These are phyloP conservation scores for Leucaena leucocephala DNA, from an alignment of 306 rosid genomes.

Conservation along the genomic window DNA sequence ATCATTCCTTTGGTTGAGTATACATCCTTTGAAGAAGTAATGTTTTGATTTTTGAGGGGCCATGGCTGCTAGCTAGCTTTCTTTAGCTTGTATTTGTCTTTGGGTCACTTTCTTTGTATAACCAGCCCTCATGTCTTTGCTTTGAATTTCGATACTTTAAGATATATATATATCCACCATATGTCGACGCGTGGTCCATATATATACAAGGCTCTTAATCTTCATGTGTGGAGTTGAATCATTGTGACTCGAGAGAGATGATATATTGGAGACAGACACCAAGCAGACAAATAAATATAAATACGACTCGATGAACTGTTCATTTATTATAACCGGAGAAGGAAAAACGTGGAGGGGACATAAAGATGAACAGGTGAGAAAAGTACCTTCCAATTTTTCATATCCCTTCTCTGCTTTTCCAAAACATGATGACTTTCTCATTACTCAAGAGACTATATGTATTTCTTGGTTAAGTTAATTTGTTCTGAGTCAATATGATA, in stretches of 20 bases:
- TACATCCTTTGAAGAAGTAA: neutral
- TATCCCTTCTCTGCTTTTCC: neutral
- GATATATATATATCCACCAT: neutral
- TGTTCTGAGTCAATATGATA: neutral
- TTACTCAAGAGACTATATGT: neutral
- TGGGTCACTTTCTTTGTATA: conserved; percentile 18
- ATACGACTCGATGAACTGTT: neutral
- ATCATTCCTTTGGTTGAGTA: neutral
- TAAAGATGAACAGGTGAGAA: neutral
- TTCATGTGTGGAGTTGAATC: neutral
- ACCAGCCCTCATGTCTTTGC: neutral
- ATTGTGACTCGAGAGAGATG: neutral
- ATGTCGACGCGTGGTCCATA: neutral
- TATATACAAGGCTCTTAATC: neutral
- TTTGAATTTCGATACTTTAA: neutral
- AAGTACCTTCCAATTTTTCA: neutral
- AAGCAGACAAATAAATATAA: neutral
- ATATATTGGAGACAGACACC: neutral
- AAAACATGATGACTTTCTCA: neutral
- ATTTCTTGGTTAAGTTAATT: neutral
- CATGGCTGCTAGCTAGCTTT: neutral
- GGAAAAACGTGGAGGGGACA: neutral
- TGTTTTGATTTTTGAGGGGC: conserved; percentile 9
- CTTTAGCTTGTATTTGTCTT: neutral
- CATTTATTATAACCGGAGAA: neutral